A percentile compares a stretch with the other conserved stretches of the same genome.
Conservation (phyloP, 2,329 filamentous ascomycete species). For the Aschersonia sp. region DNA sequence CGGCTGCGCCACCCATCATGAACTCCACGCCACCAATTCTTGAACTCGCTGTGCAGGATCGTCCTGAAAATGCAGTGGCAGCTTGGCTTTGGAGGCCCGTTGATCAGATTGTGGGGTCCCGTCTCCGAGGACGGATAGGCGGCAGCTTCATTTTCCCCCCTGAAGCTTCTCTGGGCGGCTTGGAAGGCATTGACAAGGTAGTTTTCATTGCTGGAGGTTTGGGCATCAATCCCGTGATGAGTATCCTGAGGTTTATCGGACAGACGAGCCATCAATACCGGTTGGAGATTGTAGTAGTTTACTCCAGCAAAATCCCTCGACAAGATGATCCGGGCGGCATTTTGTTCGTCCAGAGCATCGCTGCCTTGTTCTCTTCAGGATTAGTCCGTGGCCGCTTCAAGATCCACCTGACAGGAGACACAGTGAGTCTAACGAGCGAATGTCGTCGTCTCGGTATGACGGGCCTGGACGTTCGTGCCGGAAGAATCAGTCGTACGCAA, state of each 20-base stretch:
- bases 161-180: conserved; percentile 9
- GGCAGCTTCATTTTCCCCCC: conserved; percentile 74
- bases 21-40: conserved; percentile 31
- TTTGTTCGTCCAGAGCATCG: conserved; percentile 28
- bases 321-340: conserved; percentile 18
- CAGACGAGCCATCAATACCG: conserved; percentile 7
- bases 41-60: conserved; percentile 66
- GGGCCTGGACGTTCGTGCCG: conserved; percentile 10
- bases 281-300: conserved; percentile 44
- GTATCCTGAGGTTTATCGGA: conserved; percentile 51
- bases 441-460: background rate
- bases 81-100: conserved; percentile 57
- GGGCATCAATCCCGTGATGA: conserved; percentile 68
- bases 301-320: conserved; percentile 32
- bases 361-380: conserved; percentile 20
- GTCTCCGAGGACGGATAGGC: conserved; percentile 57
- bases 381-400: conserved; percentile 24
- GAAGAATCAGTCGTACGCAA: conserved; percentile 29
- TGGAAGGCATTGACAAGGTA: conserved; percentile 38
- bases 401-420: conserved; percentile 30
- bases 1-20: conserved; percentile 22
- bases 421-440: background rate
- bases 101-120: conserved; percentile 39
- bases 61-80: conserved; percentile 56
- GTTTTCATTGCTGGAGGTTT: conserved; percentile 72